Base-by-base conservation (phyloP, 768 basidiomycete species). In the Pisolithus sp. region DNA sequence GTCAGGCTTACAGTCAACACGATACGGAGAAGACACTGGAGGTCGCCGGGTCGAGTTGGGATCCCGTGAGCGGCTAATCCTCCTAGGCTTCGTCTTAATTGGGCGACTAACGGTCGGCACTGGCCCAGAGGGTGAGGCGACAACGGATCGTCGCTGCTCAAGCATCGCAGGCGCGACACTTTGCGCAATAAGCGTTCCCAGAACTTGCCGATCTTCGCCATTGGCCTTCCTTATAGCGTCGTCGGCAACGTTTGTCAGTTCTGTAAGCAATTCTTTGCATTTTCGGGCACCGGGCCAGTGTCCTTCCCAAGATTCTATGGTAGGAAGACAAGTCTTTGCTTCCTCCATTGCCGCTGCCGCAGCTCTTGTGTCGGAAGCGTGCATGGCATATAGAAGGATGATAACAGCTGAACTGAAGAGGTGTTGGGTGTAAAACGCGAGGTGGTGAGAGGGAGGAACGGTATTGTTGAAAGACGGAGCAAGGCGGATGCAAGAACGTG, bases 351-450 rank as follows among this genome's bases (percentile, higher is more conserved):
- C 89, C 12, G 81, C 75, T 26, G 74, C 65, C n/a, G 83, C 80
- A 39, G 81, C 79, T 40, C 78, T 76, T 10, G 76, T 63, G 49
- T 92, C 89, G 2, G 81, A 62, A 5, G 83, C 79, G 65, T 91
- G 90, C 88, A 93, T 92, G 31, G 90, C 86, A 63, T 85, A 91
- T 7, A 93, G 73, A 49, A 92, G 69, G 51, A 90, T 82, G 63
- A 93, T 89, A 52, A 90, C 89, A 2, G 88, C 86, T 36, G 86
- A 92, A 61, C 89, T 91, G 73, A 92, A 92, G 21, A 93, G 75
- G 58, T 89, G 88, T 59, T 93, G 91, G 39, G 92, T 89, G 76
- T 87, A 91, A 69, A 91, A 89, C 4, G 89, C 88, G 41, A 92
- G 76, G 64, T 91, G 88, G 59, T 91, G 89, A 13, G 91, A 92